phyloP scores from a whole-genome alignment of 2,329 filamentous ascomycete species.

The Truncatella angustata region DNA sequence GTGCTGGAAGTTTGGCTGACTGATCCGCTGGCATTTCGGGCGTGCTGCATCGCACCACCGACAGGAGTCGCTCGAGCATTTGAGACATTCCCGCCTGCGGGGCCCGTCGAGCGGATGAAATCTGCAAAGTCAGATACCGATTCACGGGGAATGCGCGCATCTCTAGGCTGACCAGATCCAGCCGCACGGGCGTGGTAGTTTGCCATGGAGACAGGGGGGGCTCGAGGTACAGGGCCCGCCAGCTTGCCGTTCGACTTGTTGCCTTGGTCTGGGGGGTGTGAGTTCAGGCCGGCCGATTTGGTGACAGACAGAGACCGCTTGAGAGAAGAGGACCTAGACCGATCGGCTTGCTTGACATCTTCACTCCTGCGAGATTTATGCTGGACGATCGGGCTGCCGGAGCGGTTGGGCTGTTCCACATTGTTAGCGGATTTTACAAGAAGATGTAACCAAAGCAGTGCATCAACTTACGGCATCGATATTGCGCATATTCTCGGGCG shows the following conservation, averaged over 20 bases:
- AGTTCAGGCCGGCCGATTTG: conserved; percentile 35
- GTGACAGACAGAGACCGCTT: conserved; percentile 40
- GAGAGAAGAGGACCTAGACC: conserved; percentile 42
- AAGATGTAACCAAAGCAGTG: not conserved
- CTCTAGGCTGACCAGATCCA: conserved; percentile 54
- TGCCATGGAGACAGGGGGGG: conserved; percentile 28
- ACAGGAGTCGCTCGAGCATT: conserved; percentile 21
- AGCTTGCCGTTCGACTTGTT: conserved; percentile 24
- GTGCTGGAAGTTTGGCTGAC: conserved; percentile 32
- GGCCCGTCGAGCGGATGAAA: conserved; percentile 84
- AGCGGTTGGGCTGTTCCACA: conserved; percentile 36
- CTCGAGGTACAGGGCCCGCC: conserved; percentile 27
- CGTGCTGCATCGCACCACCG: conserved; percentile 21
- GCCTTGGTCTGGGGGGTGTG: conserved; percentile 32
- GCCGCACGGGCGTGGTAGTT: conserved; percentile 29
- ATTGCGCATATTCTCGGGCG: conserved; percentile 74
- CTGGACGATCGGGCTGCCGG: conserved; percentile 39
- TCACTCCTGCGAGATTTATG: conserved; percentile 46
- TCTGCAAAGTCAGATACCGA: conserved; percentile 82
- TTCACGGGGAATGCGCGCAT: conserved; percentile 68
- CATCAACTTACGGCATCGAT: conserved; percentile 72
- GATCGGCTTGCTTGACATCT: conserved; percentile 38
- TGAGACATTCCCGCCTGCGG: conserved; percentile 42
- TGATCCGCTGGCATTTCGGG: conserved; percentile 32
- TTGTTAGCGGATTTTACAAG: conserved; percentile 3